Evolutionary conservation across 2,329 filamentous ascomycete species (phyloP).

Genomic region (Calonectria pseudoturangicola): DNA sequence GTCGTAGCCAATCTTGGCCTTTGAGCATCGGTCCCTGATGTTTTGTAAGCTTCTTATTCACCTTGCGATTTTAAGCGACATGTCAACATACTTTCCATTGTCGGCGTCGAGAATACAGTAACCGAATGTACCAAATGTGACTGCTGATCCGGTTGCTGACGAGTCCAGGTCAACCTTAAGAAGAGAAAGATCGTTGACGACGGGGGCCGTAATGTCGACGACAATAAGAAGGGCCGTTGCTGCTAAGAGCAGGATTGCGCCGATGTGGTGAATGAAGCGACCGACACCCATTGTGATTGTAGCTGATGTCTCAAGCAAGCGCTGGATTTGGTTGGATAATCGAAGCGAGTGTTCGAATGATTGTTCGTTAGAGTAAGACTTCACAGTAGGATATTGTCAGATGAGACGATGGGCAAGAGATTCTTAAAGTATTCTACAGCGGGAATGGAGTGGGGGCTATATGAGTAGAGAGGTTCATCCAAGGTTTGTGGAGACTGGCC

Average conservation of each 20-base stretch:
- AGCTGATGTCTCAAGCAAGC: slow-evolving; percentile 34
- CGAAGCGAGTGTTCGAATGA: slow-evolving; percentile 12
- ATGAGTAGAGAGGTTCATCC: slow-evolving; percentile 30
- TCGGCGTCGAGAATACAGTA: slow-evolving; percentile 66
- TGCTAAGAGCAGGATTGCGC: slow-evolving; percentile 74
- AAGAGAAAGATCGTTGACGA: slow-evolving; percentile 73
- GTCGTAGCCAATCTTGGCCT: slow-evolving; percentile 72
- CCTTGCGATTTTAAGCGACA: background rate
- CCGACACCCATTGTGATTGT: slow-evolving; percentile 67
- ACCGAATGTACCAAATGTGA: slow-evolving; percentile 77
- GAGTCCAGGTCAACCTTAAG: slow-evolving; percentile 70
- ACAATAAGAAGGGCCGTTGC: slow-evolving; percentile 75
- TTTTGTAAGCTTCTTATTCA: slow-evolving; percentile 35
- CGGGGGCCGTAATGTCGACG: slow-evolving; percentile 75
- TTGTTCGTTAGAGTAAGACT: slow-evolving; percentile 18
- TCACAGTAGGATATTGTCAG: background rate
- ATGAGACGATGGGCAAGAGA: background rate
- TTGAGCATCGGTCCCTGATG: slow-evolving; percentile 68
- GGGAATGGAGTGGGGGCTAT: slow-evolving; percentile 7
- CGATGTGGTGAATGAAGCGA: slow-evolving; percentile 73
- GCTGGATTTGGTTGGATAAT: slow-evolving; percentile 7
- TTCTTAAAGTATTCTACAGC: slow-evolving; percentile 9
- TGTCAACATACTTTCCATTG: slow-evolving; percentile 49
- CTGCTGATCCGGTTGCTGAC: slow-evolving; percentile 57
- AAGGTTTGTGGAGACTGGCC: slow-evolving; percentile 13